phyloP scores from a whole-genome alignment of 169 alveolate genomes.

The Cryptosporidium parvum region DNA sequence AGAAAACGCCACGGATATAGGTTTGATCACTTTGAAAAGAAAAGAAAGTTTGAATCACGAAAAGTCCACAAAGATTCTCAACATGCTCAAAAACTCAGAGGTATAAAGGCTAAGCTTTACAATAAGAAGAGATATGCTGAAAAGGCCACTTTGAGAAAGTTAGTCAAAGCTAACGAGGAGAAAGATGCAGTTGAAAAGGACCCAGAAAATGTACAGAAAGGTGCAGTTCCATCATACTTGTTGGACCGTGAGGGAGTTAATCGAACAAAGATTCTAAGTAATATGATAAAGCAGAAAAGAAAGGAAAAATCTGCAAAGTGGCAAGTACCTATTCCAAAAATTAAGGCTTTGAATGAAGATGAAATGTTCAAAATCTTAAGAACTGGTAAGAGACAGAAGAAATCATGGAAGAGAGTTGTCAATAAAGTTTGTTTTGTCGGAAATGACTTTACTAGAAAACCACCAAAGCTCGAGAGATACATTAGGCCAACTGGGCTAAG shows the following conservation, averaged over 20 bases:
- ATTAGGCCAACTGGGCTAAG: constrained; percentile 98
- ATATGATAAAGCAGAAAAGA: constrained; percentile 98
- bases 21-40: constrained; percentile 92
- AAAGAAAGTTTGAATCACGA: constrained; percentile 95
- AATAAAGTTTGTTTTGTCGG: constrained; percentile 98
- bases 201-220: constrained; percentile 90
- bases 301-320: constrained; percentile 99
- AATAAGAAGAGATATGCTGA: constrained; percentile 97
- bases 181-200: constrained; percentile 91
- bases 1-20: constrained; percentile 96
- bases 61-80: constrained; percentile 92
- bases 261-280: constrained; percentile 93
- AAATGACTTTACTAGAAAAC: constrained; percentile 98
- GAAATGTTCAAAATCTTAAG: constrained; percentile 94
- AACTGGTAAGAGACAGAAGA: constrained; percentile 95
- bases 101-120: constrained; percentile 97
- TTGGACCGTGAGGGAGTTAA: constrained; percentile 97
- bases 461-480: constrained; percentile 98
- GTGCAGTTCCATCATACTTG: constrained; percentile 98
- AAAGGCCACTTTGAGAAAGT: constrained; percentile 96
- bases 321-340: constrained; percentile 99
- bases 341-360: constrained; percentile 91
- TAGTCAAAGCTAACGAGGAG: constrained; percentile 92
- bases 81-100: constrained; percentile 94
- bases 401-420: constrained; percentile 98